Conservation (phyloP, 768 basidiomycete species). For the Chalciporus sphaerocephalus region DNA sequence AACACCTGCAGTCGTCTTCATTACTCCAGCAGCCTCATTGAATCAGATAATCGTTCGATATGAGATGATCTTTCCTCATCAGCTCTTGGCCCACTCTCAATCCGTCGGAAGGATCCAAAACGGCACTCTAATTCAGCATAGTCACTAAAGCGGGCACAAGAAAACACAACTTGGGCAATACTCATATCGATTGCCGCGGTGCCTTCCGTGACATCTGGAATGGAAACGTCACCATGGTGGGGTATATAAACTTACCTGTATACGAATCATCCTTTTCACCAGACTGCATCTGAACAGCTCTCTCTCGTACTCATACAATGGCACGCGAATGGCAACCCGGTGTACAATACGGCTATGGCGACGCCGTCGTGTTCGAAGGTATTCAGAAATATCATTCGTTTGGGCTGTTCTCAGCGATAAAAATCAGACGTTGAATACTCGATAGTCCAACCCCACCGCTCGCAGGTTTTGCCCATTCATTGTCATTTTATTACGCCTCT, state of each 20-base stretch:
- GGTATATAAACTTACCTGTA: constrained; percentile 20
- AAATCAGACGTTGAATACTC: constrained; percentile 50
- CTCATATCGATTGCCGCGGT: constrained; percentile 9
- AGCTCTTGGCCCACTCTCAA: constrained; percentile 1
- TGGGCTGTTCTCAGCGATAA: constrained; percentile 6
- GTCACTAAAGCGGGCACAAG: not conserved
- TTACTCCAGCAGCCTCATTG: constrained; percentile 12
- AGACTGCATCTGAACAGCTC: constrained; percentile 5
- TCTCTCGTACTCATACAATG: constrained; percentile 31
- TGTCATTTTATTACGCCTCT: not conserved
- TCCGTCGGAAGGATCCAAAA: not conserved
- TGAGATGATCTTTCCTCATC: constrained; percentile 11
- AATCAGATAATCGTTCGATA: constrained; percentile 25
- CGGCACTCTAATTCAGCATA: not conserved
- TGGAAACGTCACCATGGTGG: constrained; percentile 4
- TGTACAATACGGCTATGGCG: constrained; percentile 50
- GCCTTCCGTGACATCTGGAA: constrained; percentile 1
- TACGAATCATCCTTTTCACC: not conserved
- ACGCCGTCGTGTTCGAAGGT: constrained; percentile 58
- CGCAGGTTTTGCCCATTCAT: constrained; percentile 46
- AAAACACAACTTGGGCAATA: constrained; percentile 1
- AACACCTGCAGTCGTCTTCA: not conserved
- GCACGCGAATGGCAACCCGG: constrained; percentile 57
- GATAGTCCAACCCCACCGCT: constrained; percentile 67
- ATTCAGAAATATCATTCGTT: not conserved